Base-by-base conservation (phyloP, 2,329 filamentous ascomycete species). In the Aspergillus quadricinctus region DNA sequence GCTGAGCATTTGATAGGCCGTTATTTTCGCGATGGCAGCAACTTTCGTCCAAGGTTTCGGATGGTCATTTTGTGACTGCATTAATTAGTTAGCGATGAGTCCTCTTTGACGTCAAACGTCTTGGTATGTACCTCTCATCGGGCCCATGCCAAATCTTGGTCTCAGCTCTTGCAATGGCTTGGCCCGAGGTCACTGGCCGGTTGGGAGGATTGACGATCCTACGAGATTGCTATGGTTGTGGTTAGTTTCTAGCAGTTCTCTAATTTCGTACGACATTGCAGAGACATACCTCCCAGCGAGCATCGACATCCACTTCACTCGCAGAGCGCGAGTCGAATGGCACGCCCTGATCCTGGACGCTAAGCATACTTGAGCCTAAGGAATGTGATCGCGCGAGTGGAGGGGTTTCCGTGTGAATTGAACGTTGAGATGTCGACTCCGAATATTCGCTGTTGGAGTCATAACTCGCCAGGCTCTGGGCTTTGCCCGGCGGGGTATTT, bases 371-470 rank as follows among this genome's bases (percentile, higher is more conserved):
- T 19, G 73, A 75, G 5, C 60, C 64, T 25, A 70, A 57, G 8
- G 74, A 76, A 27, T 66, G 66, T 2, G 74, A 70, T 45, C 71
- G 64, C 19, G 62, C 67, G 50, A 75, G 67, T 4, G 72, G 73
- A 27, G 71, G 75, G n/a, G 66, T 64, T 49, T 66, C 67, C 3
- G 72, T 74, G 41, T 72, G 69, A 57, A 67, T 65, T 2, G 73
- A 75, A 49, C 66, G 71, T 37, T 72, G 67, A 3, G 72, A 71
- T 4, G 65, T 67, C 5, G 71, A 70, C 49, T 70, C 71, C 2
- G 72, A 74, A 29, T 66, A 68, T 40, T 75, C 74, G 48, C 71
- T 72, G 41, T 68, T 71, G 7, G 74, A 75, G 58, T 75, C 74
- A 17, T 67, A 68, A 53, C 73, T 75, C 5, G 63, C 62, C 48